Evolutionary conservation across 202 grass and related monocot genomes (phyloP), one percentile per base, ranked within the genome.

Genomic region (Dendrocalamus latiflorus): DNA sequence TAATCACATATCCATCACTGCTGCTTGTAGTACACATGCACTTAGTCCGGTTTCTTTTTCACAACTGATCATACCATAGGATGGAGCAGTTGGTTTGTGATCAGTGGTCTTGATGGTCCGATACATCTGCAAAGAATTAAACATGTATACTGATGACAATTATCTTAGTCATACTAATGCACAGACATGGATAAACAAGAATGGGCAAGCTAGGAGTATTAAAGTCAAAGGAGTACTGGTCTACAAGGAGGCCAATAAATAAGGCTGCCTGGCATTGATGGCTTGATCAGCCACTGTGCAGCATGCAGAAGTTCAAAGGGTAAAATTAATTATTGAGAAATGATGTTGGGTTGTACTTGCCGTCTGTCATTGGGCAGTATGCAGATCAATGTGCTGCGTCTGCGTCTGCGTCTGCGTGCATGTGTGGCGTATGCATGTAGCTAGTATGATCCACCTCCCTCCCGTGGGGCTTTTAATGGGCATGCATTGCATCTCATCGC

Each of bases 71-170:
- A 64, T 59, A 70, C 91, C 91, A 43, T 84, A 88, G 59, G 88
- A 82, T 45, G 84, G 51, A 51, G 74, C 74, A 78, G 86, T 54
- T 77, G 88, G 79, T 61, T 76, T 93, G 79, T 93, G 88, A 79
- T 97, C 93, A 78, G 91, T 91, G 21, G 91, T 97, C 81, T 93
- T 97, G 85, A 97, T 91, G 43, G 93, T 97, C 55, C 93, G 84
- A 62, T 97, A 97, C 93, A 97, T 97, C 93, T 97, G 91, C 81
- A 86, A 83, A 36, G 65, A 54, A 44, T 38, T 42, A 85, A n/a
- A 1, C 39, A 74, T 26, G 26, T 3, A 68, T 50, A 16, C 59
- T 34, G 14, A 34, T 34, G 59, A 33, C 25, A 30, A 30, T 15
- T 17, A 17, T 33, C 56, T 25, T 17, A 62, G 15, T 5, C 16